Evolutionary conservation across 805 yeast genomes (phyloP).

Genomic region (Yamadazyma paraphyllophila): DNA sequence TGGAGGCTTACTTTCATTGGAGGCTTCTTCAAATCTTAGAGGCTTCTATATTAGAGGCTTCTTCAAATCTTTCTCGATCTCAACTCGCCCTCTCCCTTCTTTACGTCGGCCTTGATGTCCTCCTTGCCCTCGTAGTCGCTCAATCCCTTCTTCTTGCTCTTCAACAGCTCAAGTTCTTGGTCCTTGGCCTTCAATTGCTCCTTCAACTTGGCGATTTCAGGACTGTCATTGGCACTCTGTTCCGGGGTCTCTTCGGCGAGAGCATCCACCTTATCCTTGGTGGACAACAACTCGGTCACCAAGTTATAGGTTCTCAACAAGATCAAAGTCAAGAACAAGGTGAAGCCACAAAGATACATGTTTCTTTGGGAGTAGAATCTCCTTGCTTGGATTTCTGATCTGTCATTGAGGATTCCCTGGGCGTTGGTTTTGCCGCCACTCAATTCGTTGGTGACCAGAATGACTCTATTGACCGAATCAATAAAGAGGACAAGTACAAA

Average conservation of each 20-base stretch:
- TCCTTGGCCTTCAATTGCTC: conserved; percentile 52
- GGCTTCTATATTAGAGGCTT: too few relatives aligned
- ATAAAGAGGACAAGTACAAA: conserved; percentile 81
- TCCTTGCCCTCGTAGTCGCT: conserved; percentile 51
- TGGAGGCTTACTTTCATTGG: too few relatives aligned
- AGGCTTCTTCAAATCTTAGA: too few relatives aligned
- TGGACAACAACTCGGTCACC: conserved; percentile 67
- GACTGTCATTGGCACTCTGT: conserved; percentile 18
- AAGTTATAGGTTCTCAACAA: conserved; percentile 80
- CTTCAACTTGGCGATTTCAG: conserved; percentile 48
- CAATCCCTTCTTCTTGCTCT: conserved; percentile 69
- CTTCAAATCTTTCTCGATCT: conserved; percentile 17
- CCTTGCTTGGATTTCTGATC: conserved; percentile 85
- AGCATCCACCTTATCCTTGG: conserved; percentile 58
- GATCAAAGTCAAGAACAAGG: conserved; percentile 83
- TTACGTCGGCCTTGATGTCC: conserved; percentile 4
- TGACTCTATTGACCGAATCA: conserved; percentile 85
- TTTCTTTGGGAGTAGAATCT: conserved; percentile 95
- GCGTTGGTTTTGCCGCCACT: conserved; percentile 18
- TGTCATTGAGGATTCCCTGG: conserved; percentile 44
- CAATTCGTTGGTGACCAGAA: conserved; percentile 64
- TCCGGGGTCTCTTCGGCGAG: conserved; percentile 17
- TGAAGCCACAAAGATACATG: conserved; percentile 92
- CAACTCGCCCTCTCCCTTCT: conserved; percentile 10
- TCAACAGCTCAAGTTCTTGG: conserved; percentile 61